A percentile compares a stretch with the other conserved stretches of the same genome.
These are phyloP conservation scores for Calonectria multiphialidica DNA, from an alignment of 2,329 filamentous ascomycete genomes.

Conservation along the genomic window DNA sequence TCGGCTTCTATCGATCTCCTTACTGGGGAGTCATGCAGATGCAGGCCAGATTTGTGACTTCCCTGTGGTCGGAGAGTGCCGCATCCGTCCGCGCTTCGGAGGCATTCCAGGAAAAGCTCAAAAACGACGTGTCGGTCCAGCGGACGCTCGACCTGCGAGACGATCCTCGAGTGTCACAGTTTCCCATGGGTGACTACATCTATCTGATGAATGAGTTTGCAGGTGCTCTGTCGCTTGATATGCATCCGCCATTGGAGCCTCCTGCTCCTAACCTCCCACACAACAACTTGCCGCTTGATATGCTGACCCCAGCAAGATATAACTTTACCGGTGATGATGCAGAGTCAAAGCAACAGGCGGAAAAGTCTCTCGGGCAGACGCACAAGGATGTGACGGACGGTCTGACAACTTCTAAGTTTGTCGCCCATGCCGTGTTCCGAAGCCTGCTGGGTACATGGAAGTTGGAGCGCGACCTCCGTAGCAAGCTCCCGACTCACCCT, in stretches of 20 bases:
- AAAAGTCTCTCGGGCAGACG: conserved; percentile 60
- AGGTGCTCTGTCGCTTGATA: conserved; percentile 66
- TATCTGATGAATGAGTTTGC: conserved; percentile 81
- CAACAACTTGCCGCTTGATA: conserved; percentile 60
- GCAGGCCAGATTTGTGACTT: conserved; percentile 78
- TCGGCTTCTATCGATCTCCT: conserved; percentile 86
- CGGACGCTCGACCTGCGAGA: conserved; percentile 63
- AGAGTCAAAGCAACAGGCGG: conserved; percentile 53
- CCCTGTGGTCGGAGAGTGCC: conserved; percentile 64
- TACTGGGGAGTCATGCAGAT: conserved; percentile 92
- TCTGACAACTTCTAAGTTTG: conserved; percentile 61
- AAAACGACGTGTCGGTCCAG: conserved; percentile 57
- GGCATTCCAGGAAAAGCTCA: conserved; percentile 54
- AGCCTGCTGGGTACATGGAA: conserved; percentile 79
- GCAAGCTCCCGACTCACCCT: conserved; percentile 68
- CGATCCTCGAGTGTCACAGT: conserved; percentile 71
- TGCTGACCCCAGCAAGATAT: conserved; percentile 70
- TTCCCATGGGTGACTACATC: conserved; percentile 86
- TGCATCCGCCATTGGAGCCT: conserved; percentile 45
- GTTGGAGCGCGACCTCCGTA: conserved; percentile 68
- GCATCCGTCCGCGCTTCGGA: conserved; percentile 36
- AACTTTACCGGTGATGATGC: conserved; percentile 51
- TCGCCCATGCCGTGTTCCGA: conserved; percentile 76
- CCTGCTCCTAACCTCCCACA: conserved; percentile 50
- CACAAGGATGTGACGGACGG: conserved; percentile 55